Percentiles rank a stretch among this genome's conserved stretches.
Conservation (phyloP, 345 rosid genomes). For the Eucalyptus brandiana region DNA sequence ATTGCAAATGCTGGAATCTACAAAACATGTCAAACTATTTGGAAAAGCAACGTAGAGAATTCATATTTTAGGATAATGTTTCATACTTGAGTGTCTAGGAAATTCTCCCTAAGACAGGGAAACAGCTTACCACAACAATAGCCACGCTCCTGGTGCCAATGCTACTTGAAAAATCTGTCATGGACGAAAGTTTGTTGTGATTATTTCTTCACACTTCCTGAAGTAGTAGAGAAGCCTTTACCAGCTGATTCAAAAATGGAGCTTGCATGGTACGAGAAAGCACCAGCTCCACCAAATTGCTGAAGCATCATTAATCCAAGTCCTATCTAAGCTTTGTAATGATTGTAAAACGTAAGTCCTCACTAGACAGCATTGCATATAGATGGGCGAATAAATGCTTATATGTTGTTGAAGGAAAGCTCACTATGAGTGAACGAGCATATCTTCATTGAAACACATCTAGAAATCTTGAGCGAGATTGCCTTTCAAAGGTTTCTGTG, state of each 20-base stretch:
- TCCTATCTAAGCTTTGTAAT: slow-evolving; percentile 22
- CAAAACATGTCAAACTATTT: background rate
- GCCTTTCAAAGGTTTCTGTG: slow-evolving; percentile 12
- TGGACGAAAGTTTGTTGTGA: background rate
- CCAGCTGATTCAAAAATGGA: slow-evolving; percentile 39
- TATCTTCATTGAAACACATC: slow-evolving; percentile 50
- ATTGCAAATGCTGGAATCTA: slow-evolving; percentile 1
- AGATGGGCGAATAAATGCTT: background rate
- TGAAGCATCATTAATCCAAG: slow-evolving; percentile 55
- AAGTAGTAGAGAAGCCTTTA: background rate
- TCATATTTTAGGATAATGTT: background rate
- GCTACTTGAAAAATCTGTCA: slow-evolving; percentile 18
- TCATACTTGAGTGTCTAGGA: background rate
- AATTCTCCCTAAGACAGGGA: background rate
- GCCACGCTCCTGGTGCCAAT: slow-evolving; percentile 25
- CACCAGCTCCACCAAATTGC: slow-evolving; percentile 43
- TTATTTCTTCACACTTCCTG: background rate
- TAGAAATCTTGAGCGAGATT: slow-evolving; percentile 7
- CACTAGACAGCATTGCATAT: background rate
- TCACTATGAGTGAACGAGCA: slow-evolving; percentile 31
- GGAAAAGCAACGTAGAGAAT: background rate
- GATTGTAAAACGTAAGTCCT: background rate
- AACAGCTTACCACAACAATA: slow-evolving; percentile 18
- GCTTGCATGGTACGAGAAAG: slow-evolving; percentile 21
- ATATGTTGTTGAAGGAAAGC: background rate